Conservation (phyloP, 192 early-diverging fungal genomes). For the Podila epigama region DNA sequence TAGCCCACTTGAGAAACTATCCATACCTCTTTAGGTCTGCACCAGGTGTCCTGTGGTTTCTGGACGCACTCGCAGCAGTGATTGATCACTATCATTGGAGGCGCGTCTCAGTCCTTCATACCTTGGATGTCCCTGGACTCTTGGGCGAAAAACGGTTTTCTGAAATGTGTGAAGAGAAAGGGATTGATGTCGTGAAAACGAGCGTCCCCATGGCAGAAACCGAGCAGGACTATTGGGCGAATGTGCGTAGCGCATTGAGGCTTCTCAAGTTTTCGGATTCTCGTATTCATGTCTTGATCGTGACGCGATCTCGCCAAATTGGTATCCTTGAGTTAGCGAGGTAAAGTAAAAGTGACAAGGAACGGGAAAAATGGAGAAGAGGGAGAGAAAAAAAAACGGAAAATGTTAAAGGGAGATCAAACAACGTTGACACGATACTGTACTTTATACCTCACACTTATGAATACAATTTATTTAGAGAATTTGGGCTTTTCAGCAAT, state of each 20-base stretch:
- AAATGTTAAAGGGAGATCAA: too few species aligned
- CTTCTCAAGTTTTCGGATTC: conserved; percentile 9
- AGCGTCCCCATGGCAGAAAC: conserved; percentile 7
- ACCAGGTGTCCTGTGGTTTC: conserved; percentile 6
- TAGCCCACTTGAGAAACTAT: background rate
- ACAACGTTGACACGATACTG: too few species aligned
- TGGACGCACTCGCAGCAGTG: conserved; percentile 2
- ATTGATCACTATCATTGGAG: conserved; percentile 17
- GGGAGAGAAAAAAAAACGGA: background rate
- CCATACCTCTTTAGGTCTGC: conserved; percentile 23
- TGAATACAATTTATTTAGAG: background rate
- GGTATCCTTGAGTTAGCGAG: conserved; percentile 5
- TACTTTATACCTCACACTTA: too few species aligned
- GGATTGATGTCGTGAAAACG: conserved; percentile 1
- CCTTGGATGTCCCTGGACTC: conserved; percentile 20
- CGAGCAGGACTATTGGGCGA: background rate
- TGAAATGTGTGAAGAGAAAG: background rate
- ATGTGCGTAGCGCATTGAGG: conserved; percentile 1
- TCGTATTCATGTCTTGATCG: conserved; percentile 27
- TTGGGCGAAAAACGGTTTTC: conserved; percentile 33
- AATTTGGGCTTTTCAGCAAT: conserved; percentile 6
- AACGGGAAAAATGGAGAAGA: too few species aligned
- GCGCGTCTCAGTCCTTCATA: conserved; percentile 19
- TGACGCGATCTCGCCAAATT: conserved; percentile 1
- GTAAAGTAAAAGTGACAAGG: too few species aligned